Conservation (phyloP, 1,139 yeast genomes). For the Protomyces inundatus region DNA sequence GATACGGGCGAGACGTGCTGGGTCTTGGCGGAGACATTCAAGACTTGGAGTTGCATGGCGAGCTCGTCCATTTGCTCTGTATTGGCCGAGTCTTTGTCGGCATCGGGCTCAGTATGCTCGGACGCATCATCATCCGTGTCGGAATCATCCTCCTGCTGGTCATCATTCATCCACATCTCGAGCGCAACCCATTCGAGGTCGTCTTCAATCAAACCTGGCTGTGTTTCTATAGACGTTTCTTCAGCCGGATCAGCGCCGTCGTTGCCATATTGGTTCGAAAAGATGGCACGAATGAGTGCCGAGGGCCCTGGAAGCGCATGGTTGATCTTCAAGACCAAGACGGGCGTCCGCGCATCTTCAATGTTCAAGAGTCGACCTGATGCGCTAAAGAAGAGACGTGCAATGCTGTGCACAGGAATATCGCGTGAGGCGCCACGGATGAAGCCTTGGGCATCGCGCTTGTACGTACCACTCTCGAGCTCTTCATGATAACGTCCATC, state of each 20-base stretch:
- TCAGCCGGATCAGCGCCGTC: slow-evolving; percentile 34
- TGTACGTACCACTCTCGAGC: slow-evolving; percentile 41
- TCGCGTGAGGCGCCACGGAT: slow-evolving; percentile 38
- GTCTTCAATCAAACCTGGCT: slow-evolving; percentile 6
- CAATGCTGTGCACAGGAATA: slow-evolving; percentile 40
- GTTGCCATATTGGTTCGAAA: slow-evolving; percentile 25
- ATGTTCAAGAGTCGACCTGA: slow-evolving; percentile 63
- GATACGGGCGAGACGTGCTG: slow-evolving; percentile 4
- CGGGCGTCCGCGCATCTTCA: slow-evolving; percentile 63
- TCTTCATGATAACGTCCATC: slow-evolving; percentile 73
- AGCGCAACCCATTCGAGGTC: slow-evolving; percentile 51
- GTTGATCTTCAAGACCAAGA: slow-evolving; percentile 55
- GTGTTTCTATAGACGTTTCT: slow-evolving; percentile 36
- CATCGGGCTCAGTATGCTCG: background rate
- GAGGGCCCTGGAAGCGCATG: slow-evolving; percentile 36
- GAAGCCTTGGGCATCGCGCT: slow-evolving; percentile 30
- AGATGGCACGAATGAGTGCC: slow-evolving; percentile 8
- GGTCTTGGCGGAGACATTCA: slow-evolving; percentile 15
- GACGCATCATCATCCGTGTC: slow-evolving; percentile 31
- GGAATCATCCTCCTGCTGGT: slow-evolving; percentile 36
- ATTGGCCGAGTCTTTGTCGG: background rate
- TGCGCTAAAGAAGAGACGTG: slow-evolving; percentile 62
- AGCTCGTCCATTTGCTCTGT: slow-evolving; percentile 13
- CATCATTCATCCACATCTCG: slow-evolving; percentile 43
- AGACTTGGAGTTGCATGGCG: slow-evolving; percentile 25